Conservation (phyloP, 164 flowering plant species). For the Piper longum region DNA sequence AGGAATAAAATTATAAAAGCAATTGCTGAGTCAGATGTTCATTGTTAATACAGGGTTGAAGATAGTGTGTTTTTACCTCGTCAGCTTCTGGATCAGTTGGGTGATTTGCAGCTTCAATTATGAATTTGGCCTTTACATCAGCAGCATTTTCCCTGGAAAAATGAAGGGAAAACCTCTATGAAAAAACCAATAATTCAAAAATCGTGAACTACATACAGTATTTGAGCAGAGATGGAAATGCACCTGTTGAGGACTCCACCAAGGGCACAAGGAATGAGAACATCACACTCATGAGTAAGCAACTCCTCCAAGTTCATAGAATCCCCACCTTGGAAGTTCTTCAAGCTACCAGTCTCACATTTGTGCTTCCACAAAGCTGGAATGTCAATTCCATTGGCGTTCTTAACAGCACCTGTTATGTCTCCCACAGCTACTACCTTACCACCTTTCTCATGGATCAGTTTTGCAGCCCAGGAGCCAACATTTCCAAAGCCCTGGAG, state of each 20-base stretch:
- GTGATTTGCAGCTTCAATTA: constrained; percentile 74
- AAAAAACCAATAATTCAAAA: neutral
- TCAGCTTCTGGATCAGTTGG: constrained; percentile 84
- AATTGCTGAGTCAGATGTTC: neutral
- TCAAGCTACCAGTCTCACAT: constrained; percentile 29
- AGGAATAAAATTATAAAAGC: too few relatives aligned
- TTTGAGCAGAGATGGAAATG: constrained; percentile 1
- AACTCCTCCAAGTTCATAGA: constrained; percentile 41
- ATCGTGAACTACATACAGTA: neutral
- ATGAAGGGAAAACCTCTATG: neutral
- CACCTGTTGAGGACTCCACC: constrained; percentile 77
- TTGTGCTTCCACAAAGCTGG: constrained; percentile 41
- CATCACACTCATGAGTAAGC: constrained; percentile 71
- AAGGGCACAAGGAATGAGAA: constrained; percentile 73
- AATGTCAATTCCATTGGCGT: constrained; percentile 48
- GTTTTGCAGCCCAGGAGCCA: constrained; percentile 70
- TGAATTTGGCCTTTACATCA: constrained; percentile 59
- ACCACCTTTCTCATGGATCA: constrained; percentile 65
- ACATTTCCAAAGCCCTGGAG: constrained; percentile 72
- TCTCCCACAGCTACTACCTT: constrained; percentile 66
- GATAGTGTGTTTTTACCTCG: constrained; percentile 29
- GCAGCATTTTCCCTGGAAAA: constrained; percentile 58
- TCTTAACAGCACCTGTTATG: constrained; percentile 51
- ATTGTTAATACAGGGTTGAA: neutral
- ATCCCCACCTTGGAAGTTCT: constrained; percentile 44